Conservation (phyloP, 2,329 filamentous ascomycete species). For the Aureobasidium sp. region DNA sequence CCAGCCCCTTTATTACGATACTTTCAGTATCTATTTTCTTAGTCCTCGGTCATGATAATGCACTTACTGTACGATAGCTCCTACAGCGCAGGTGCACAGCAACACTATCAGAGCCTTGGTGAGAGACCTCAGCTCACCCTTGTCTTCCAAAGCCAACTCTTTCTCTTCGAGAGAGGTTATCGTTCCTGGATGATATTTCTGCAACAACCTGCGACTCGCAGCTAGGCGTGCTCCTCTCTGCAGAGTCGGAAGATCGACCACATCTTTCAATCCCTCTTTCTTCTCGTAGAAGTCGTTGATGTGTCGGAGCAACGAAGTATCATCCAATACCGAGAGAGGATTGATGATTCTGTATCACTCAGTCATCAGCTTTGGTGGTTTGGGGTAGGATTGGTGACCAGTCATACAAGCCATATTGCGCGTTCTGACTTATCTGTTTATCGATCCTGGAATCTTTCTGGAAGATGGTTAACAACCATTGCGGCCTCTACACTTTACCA, state of each 20-base stretch:
- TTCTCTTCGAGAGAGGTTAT: background rate
- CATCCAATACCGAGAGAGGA: background rate
- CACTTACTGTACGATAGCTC: background rate
- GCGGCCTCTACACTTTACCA: no score
- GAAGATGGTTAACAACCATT: no score
- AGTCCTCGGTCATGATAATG: no score
- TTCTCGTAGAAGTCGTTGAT: background rate
- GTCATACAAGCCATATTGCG: background rate
- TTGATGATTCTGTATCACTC: background rate
- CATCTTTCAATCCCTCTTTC: background rate
- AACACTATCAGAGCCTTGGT: background rate
- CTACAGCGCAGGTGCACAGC: background rate
- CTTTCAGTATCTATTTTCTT: background rate
- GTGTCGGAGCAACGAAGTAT: background rate
- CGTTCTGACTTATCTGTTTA: background rate
- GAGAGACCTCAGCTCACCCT: background rate
- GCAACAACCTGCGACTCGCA: no score
- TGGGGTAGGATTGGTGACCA: no score
- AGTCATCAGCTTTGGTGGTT: background rate
- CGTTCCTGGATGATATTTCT: no score
- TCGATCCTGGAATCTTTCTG: background rate
- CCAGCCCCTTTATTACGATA: background rate
- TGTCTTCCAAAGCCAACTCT: background rate
- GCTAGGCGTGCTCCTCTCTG: background rate
- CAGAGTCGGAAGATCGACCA: background rate